Conservation (phyloP, 2,329 filamentous ascomycete species). For the Neoarthrinium moseri region DNA sequence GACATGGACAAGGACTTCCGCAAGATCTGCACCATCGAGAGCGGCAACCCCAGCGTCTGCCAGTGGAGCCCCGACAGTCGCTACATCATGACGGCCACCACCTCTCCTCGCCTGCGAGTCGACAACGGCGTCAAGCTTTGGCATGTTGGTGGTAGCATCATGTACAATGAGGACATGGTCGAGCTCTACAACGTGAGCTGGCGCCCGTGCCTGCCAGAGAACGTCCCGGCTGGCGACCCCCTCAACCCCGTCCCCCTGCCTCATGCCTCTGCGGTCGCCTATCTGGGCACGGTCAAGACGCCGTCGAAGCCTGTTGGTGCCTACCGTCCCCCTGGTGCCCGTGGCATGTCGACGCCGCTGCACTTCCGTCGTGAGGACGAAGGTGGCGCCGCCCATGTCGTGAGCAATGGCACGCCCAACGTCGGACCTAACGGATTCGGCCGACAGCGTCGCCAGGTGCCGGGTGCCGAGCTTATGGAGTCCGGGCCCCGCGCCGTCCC, state of each 20-base stretch:
- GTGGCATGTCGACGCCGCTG: slow-evolving; percentile 82
- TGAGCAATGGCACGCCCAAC: slow-evolving; percentile 74
- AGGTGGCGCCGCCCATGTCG: slow-evolving; percentile 82
- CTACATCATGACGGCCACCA: slow-evolving; percentile 96
- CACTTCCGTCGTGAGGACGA: slow-evolving; percentile 98
- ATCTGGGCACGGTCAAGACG: slow-evolving; percentile 84
- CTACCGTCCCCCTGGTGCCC: slow-evolving; percentile 90
- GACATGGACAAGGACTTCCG: slow-evolving; percentile 91
- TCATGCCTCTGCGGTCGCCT: slow-evolving; percentile 79
- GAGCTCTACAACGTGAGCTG: slow-evolving; percentile 91
- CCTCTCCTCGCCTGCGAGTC: slow-evolving; percentile 88
- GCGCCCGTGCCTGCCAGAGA: slow-evolving; percentile 70
- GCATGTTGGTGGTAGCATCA: slow-evolving; percentile 83
- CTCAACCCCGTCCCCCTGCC: slow-evolving; percentile 72
- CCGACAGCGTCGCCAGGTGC: slow-evolving; percentile 71
- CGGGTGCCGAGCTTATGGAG: slow-evolving; percentile 71
- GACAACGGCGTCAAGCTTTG: slow-evolving; percentile 96
- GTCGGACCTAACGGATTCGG: slow-evolving; percentile 78
- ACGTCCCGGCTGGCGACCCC: slow-evolving; percentile 64
- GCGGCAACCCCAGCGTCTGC: slow-evolving; percentile 92
- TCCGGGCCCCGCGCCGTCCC: slow-evolving; percentile 62
- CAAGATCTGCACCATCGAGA: slow-evolving; percentile 92
- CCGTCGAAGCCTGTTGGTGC: slow-evolving; percentile 96
- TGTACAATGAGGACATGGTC: slow-evolving; percentile 94
- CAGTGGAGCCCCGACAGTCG: slow-evolving; percentile 96